Percentiles rank a stretch among this genome's conserved stretches.
Evolutionary conservation across 2,329 filamentous ascomycete genomes (phyloP).

Genomic region (Colletotrichum musicola): DNA sequence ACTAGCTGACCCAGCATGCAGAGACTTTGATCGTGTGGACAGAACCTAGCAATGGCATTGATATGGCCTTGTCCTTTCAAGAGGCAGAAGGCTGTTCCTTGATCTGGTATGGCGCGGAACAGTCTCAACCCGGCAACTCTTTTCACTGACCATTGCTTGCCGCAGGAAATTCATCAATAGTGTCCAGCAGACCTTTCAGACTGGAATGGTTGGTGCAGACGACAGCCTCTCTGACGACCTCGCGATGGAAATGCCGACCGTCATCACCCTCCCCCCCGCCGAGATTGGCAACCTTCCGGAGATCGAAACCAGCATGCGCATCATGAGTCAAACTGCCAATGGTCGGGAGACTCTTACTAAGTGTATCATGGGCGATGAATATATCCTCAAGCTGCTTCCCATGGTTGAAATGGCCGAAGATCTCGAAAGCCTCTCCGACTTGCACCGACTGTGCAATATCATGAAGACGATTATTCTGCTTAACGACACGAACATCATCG

Average conservation of each 20-base stretch:
- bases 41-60: slow-evolving; percentile 82
- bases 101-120: slow-evolving; percentile 78
- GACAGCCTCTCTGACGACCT: slow-evolving; percentile 90
- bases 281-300: slow-evolving; percentile 87
- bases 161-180: slow-evolving; percentile 89
- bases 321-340: slow-evolving; percentile 77
- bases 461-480: slow-evolving; percentile 96
- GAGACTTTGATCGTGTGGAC: slow-evolving; percentile 99
- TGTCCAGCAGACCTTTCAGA: slow-evolving; percentile 80
- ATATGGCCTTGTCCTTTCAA: slow-evolving; percentile 99
- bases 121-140: slow-evolving; percentile 23
- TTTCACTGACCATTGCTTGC: slow-evolving; percentile 15
- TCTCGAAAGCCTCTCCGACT: slow-evolving; percentile 85
- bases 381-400: slow-evolving; percentile 87
- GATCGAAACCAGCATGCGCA: slow-evolving; percentile 86
- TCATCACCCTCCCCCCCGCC: slow-evolving; percentile 81
- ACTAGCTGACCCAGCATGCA: slow-evolving; percentile 54
- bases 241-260: slow-evolving; percentile 77
- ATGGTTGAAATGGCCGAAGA: slow-evolving; percentile 92
- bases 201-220: slow-evolving; percentile 70
- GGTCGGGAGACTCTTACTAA: slow-evolving; percentile 91
- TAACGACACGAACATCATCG: slow-evolving; percentile 95
- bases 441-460: slow-evolving; percentile 95
- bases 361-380: slow-evolving; percentile 86
- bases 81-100: slow-evolving; percentile 93